Conservation (phyloP, 805 yeast genomes). For the Tetrapisispora iriomotensis region DNA sequence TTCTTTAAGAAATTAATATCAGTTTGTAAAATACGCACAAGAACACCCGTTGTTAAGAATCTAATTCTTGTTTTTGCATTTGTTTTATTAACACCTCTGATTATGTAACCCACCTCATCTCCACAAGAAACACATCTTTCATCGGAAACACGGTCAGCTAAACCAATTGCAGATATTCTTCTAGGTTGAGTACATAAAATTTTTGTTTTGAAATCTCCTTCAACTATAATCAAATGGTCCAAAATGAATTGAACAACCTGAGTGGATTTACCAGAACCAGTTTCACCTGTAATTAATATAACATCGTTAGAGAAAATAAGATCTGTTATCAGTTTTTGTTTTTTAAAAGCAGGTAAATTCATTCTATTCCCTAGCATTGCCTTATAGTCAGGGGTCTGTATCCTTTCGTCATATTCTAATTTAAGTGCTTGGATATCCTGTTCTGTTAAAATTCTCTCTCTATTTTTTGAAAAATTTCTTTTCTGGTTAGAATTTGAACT, state of each 20-base stretch:
- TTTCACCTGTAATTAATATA: conserved; percentile 84
- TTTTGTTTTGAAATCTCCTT: conserved; percentile 41
- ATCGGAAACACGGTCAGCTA: conserved; percentile 84
- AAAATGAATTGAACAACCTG: conserved; percentile 85
- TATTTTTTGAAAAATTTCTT: neutral
- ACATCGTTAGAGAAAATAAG: conserved; percentile 52
- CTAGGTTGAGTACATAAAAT: conserved; percentile 92
- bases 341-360: conserved; percentile 77
- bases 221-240: conserved; percentile 47
- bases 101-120: conserved; percentile 76
- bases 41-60: conserved; percentile 88
- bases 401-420: conserved; percentile 29
- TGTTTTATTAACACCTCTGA: conserved; percentile 80
- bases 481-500: conserved; percentile 19
- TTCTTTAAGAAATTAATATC: conserved; percentile 37
- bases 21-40: conserved; percentile 70
- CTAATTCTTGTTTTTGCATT: conserved; percentile 54
- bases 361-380: conserved; percentile 39
- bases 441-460: conserved; percentile 9
- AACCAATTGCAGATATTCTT: conserved; percentile 88
- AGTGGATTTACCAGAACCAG: conserved; percentile 96
- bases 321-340: conserved; percentile 44
- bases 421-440: conserved; percentile 30
- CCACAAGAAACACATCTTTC: conserved; percentile 48
- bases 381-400: conserved; percentile 29